Conservation (phyloP, 768 basidiomycete genomes). For the Pulveroboletus ravenelii region DNA sequence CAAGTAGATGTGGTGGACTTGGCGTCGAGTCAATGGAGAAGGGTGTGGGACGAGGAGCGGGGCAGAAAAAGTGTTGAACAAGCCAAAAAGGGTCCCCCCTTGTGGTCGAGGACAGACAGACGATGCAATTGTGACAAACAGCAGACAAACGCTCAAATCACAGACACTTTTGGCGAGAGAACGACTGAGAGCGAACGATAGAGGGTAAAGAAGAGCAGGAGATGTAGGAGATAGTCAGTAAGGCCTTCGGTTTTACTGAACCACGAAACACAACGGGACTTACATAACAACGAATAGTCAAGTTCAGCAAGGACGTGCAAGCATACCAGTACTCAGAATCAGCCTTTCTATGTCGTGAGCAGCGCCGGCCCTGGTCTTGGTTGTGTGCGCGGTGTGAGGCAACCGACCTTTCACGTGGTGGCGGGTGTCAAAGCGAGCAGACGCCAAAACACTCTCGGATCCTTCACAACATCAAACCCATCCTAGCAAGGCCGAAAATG, state of each 20-base stretch:
- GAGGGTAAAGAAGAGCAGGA: slow-evolving; percentile 18
- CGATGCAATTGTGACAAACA: slow-evolving; percentile 21
- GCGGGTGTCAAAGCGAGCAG: slow-evolving; percentile 24
- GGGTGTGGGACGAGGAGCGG: slow-evolving; percentile 17
- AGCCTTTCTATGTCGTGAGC: slow-evolving; percentile 21
- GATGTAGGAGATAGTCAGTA: slow-evolving; percentile 21
- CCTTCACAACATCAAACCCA: slow-evolving; percentile 29
- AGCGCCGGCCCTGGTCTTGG: slow-evolving; percentile 18
- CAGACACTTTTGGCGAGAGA: slow-evolving; percentile 19
- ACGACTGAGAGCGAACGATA: slow-evolving; percentile 18
- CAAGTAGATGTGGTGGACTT: slow-evolving; percentile 16
- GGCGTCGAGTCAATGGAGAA: slow-evolving; percentile 17
- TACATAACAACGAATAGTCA: slow-evolving; percentile 31
- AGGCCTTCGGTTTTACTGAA: slow-evolving; percentile 15
- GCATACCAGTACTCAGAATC: slow-evolving; percentile 31
- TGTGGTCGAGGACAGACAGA: slow-evolving; percentile 22
- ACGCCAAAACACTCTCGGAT: slow-evolving; percentile 24
- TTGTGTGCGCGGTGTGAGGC: slow-evolving; percentile 19
- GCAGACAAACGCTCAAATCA: slow-evolving; percentile 33
- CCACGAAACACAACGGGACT: slow-evolving; percentile 27
- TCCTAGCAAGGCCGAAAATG: slow-evolving; percentile 12
- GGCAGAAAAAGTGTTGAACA: slow-evolving; percentile 27
- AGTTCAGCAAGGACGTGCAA: slow-evolving; percentile 25
- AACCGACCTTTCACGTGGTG: slow-evolving; percentile 27
- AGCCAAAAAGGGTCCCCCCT: slow-evolving; percentile 25